Conservation (phyloP, 208 protist genomes). For the Wallacemonas sp. region DNA sequence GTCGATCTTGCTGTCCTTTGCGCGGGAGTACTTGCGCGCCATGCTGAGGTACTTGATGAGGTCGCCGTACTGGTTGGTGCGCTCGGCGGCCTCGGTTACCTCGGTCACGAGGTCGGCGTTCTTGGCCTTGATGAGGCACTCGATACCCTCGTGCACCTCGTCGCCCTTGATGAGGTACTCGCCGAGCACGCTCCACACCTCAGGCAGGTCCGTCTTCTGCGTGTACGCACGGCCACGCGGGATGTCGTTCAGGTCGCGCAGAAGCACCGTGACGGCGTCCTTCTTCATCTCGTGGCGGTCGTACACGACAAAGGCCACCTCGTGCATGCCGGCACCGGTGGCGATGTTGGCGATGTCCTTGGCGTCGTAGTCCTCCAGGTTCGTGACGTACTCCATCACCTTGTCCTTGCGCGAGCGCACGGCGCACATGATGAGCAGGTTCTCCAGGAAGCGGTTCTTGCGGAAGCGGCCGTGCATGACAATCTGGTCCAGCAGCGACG, state of each 20-base stretch:
- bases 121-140: conserved; percentile 98
- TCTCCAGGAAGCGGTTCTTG: conserved; percentile 99
- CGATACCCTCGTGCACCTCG: conserved; percentile 96
- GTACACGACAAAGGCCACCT: conserved; percentile 99
- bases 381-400: conserved; percentile 99
- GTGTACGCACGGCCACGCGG: conserved; percentile 96
- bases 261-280: conserved; percentile 97
- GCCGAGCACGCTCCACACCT: conserved; percentile 96
- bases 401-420: conserved; percentile 95
- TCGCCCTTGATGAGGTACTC: conserved; percentile 92
- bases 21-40: conserved; percentile 91
- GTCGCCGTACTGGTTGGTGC: conserved; percentile 92
- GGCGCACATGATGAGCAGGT: conserved; percentile 99
- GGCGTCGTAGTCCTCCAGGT: conserved; percentile 99
- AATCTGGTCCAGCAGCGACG: conserved; percentile 99
- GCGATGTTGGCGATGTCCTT: conserved; percentile 98
- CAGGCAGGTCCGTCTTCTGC: conserved; percentile 88
- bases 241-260: conserved; percentile 95
- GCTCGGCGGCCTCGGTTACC: conserved; percentile 94
- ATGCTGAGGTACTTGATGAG: conserved; percentile 99
- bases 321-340: conserved; percentile 93
- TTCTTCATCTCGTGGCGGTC: conserved; percentile 97
- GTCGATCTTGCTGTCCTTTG: conserved; percentile 96
- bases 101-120: conserved; percentile 92
- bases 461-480: conserved; percentile 98